Percentiles rank a stretch among this genome's conserved stretches.
These are phyloP conservation scores for Plasmodium vivax DNA, from an alignment of 169 alveolate genomes.

Conservation along the genomic window DNA sequence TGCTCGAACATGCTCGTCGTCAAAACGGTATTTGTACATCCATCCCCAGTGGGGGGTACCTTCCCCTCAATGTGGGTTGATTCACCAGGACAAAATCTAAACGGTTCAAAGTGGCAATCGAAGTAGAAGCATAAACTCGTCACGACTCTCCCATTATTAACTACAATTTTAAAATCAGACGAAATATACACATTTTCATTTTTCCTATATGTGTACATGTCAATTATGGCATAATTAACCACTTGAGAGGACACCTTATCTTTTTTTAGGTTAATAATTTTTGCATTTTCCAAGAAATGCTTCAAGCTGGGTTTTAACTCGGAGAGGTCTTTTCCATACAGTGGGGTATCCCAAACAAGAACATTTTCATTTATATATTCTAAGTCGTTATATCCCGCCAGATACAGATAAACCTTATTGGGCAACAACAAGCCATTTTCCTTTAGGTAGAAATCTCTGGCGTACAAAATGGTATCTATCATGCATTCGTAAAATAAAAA, in stretches of 20 bases:
- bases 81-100: slow-evolving; percentile 34
- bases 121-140: slow-evolving; percentile 77
- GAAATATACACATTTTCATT: background rate
- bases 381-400: slow-evolving; percentile 94
- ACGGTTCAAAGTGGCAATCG: slow-evolving; percentile 77
- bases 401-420: slow-evolving; percentile 89
- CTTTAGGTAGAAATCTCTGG: slow-evolving; percentile 92
- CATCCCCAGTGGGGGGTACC: background rate
- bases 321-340: slow-evolving; percentile 77
- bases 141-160: slow-evolving; percentile 47
- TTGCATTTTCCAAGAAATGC: slow-evolving; percentile 75
- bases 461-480: slow-evolving; percentile 95
- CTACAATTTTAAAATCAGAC: slow-evolving; percentile 36
- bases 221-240: slow-evolving; percentile 68
- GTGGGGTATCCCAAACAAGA: slow-evolving; percentile 90
- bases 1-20: slow-evolving; percentile 80
- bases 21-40: slow-evolving; percentile 42
- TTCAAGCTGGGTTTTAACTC: slow-evolving; percentile 76
- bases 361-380: slow-evolving; percentile 93
- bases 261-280: slow-evolving; percentile 76
- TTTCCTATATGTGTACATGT: slow-evolving; percentile 75
- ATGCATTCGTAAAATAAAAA: slow-evolving; percentile 95
- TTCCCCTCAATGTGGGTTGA: slow-evolving; percentile 36
- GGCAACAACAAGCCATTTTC: slow-evolving; percentile 93
- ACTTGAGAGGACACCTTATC: slow-evolving; percentile 74